Percentiles rank a stretch among this genome's conserved stretches.
These are phyloP conservation scores for Cercospora sesami DNA, from an alignment of 2,329 filamentous ascomycete genomes.

Conservation along the genomic window DNA sequence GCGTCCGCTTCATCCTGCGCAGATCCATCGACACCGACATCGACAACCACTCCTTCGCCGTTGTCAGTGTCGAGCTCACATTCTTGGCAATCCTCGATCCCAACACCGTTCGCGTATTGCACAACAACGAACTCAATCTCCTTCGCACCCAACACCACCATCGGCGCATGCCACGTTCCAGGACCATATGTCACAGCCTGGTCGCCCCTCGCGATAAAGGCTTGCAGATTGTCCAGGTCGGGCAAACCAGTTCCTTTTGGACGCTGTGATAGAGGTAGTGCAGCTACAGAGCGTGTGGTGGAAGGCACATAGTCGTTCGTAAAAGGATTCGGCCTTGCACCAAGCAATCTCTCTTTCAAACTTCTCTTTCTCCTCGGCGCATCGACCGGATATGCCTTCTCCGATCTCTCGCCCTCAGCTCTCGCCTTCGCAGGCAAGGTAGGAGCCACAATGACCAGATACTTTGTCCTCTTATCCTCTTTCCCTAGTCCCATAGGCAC, in stretches of 20 bases:
- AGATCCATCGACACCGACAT: slow-evolving; percentile 12
- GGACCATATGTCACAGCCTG: slow-evolving; percentile 91
- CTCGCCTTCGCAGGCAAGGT: slow-evolving; percentile 55
- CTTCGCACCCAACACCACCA: slow-evolving; percentile 75
- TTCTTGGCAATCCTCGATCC: slow-evolving; percentile 84
- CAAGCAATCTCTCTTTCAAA: slow-evolving; percentile 45
- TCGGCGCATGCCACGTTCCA: slow-evolving; percentile 95
- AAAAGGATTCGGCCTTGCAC: slow-evolving; percentile 47
- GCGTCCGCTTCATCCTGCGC: slow-evolving; percentile 28
- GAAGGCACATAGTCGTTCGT: slow-evolving; percentile 51
- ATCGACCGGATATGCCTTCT: slow-evolving; percentile 42
- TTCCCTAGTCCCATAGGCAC: slow-evolving; percentile 66
- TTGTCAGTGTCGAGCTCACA: slow-evolving; percentile 49
- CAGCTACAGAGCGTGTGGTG: slow-evolving; percentile 28
- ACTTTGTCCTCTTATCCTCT: slow-evolving; percentile 54
- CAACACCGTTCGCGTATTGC: slow-evolving; percentile 83
- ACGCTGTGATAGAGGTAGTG: neutral
- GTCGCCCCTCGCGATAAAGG: slow-evolving; percentile 73
- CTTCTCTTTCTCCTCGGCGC: slow-evolving; percentile 38
- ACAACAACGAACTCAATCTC: slow-evolving; percentile 84
- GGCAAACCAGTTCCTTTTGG: slow-evolving; percentile 61
- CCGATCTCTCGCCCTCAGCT: neutral
- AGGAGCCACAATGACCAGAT: slow-evolving; percentile 87
- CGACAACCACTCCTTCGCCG: slow-evolving; percentile 30
- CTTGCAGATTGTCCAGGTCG: slow-evolving; percentile 67